These are phyloP conservation scores for Stramenopiles sp. DNA, from an alignment of 352 stramenopile genomes.

Conservation along the genomic window DNA sequence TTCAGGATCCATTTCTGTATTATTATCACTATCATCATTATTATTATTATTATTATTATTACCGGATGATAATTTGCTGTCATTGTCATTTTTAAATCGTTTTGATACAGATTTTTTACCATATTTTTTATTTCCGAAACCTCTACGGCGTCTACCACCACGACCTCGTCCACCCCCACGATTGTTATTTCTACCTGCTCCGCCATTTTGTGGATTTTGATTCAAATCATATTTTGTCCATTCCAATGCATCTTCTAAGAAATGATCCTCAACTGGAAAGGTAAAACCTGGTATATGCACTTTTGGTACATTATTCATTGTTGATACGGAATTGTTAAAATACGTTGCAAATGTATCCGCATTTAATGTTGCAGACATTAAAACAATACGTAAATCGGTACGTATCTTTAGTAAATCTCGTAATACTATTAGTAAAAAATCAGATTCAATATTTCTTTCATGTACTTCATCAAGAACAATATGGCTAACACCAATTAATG, in stretches of 20 bases:
- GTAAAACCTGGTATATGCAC: conserved; percentile 18
- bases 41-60: too few species aligned
- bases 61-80: too few species aligned
- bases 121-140: too few species aligned
- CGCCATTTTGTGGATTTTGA: conserved; percentile 16
- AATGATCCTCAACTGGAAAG: conserved; percentile 20
- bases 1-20: neutral
- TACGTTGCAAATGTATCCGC: conserved; percentile 73
- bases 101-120: conserved; percentile 17
- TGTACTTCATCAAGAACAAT: conserved; percentile 88
- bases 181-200: too few species aligned
- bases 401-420: conserved; percentile 46
- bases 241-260: conserved; percentile 18
- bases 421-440: conserved; percentile 84
- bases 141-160: too few species aligned
- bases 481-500: conserved; percentile 43
- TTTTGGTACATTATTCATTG: conserved; percentile 42
- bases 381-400: conserved; percentile 59
- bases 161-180: too few species aligned
- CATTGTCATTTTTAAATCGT: too few species aligned
- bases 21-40: neutral
- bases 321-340: too few species aligned
- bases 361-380: conserved; percentile 89
- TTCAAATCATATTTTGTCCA: conserved; percentile 6
- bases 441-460: conserved; percentile 78